Evolutionary conservation across 345 rosid species (phyloP).

Genomic region (Aquilaria sinensis): DNA sequence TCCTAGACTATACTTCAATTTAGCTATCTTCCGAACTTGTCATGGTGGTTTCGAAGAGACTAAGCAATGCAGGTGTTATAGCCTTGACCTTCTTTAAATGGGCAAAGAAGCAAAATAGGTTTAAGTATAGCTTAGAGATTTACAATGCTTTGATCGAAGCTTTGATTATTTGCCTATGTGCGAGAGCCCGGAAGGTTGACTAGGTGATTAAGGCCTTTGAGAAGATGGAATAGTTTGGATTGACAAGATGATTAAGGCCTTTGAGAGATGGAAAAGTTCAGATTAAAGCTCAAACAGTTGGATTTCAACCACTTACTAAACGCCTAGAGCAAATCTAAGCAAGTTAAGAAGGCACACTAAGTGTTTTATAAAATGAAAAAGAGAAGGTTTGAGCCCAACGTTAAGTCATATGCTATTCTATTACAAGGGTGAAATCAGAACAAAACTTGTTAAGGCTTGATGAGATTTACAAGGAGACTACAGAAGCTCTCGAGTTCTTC

Average conservation of each 20-base stretch:
- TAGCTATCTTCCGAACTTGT: conserved; percentile 42
- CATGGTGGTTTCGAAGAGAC: conserved; percentile 55
- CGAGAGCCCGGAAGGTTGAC: conserved; percentile 57
- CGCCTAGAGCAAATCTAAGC: conserved; percentile 57
- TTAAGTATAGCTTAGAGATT: conserved; percentile 42
- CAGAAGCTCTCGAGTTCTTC: conserved; percentile 61
- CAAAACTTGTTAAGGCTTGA: conserved; percentile 46
- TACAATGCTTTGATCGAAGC: conserved; percentile 74
- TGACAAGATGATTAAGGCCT: conserved; percentile 18
- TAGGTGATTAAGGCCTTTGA: conserved; percentile 36
- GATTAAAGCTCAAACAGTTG: conserved; percentile 43
- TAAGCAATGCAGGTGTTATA: conserved; percentile 68
- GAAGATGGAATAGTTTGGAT: too few relatives aligned
- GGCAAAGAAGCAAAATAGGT: conserved; percentile 72
- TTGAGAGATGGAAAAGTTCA: conserved; percentile 69
- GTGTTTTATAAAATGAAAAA: conserved; percentile 81
- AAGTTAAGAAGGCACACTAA: conserved; percentile 63
- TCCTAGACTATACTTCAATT: conserved; percentile 41
- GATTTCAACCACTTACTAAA: conserved; percentile 72
- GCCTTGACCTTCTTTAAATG: conserved; percentile 68
- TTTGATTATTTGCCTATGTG: conserved; percentile 61
- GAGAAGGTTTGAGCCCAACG: conserved; percentile 54
- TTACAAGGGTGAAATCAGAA: conserved; percentile 84
- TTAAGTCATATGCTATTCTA: conserved; percentile 67
- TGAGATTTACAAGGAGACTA: conserved; percentile 55